Conservation (phyloP, 2,329 filamentous ascomycete species). For the Blastomyces parvus region DNA sequence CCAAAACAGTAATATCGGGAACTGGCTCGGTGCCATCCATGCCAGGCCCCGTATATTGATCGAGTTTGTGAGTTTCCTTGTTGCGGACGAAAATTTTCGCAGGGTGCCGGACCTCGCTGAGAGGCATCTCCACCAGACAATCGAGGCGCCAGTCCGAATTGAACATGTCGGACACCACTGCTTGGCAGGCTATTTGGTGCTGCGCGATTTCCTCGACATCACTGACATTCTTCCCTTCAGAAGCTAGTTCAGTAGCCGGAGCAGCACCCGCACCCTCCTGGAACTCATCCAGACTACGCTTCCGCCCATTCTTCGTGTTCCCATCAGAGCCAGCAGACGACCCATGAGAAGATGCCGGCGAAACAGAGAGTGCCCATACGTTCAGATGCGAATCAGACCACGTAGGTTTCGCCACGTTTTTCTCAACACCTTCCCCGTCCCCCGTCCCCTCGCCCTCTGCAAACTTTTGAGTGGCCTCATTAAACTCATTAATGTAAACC, state of each 20-base stretch:
- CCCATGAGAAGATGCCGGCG: slow-evolving; percentile 19
- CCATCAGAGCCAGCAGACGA: slow-evolving; percentile 17
- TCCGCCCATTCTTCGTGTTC: slow-evolving; percentile 30
- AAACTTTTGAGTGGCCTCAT: slow-evolving; percentile 21
- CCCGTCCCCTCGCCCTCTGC: slow-evolving; percentile 10
- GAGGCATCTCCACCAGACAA: slow-evolving; percentile 54
- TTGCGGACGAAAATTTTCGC: slow-evolving; percentile 62
- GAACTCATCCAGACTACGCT: slow-evolving; percentile 45
- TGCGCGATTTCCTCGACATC: slow-evolving; percentile 20
- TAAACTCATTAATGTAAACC: slow-evolving; percentile 60
- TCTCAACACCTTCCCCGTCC: slow-evolving; percentile 17
- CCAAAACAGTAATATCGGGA: slow-evolving; percentile 60
- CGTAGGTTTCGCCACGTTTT: slow-evolving; percentile 45
- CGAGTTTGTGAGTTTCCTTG: slow-evolving; percentile 50
- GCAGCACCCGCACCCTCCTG: slow-evolving; percentile 18
- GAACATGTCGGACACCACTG: slow-evolving; percentile 68
- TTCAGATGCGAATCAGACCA: slow-evolving; percentile 68
- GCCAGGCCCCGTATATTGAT: slow-evolving; percentile 59
- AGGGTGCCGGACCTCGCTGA: slow-evolving; percentile 58
- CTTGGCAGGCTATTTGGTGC: slow-evolving; percentile 47
- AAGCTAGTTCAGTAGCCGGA: slow-evolving; percentile 8
- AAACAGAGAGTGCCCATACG: slow-evolving; percentile 71
- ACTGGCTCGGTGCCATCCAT: slow-evolving; percentile 43
- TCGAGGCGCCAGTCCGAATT: slow-evolving; percentile 66
- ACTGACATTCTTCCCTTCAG: not conserved